These are phyloP conservation scores for Spongiforma sp. DNA, from an alignment of 1,284 basidiomycete species.

Conservation along the genomic window DNA sequence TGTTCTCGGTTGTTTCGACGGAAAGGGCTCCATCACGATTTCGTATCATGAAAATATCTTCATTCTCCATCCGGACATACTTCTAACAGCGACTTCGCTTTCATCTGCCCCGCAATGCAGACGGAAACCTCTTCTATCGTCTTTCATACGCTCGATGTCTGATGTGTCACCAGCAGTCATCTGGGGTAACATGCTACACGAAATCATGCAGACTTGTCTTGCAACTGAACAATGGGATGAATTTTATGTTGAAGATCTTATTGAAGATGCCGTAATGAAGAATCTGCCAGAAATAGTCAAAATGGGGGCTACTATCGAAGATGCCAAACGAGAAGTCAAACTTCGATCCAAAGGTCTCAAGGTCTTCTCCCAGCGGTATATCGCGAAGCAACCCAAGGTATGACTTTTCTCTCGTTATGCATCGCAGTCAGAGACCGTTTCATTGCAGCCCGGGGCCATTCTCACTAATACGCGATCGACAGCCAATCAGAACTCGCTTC, in stretches of 20 bases:
- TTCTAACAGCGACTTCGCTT: slow-evolving; percentile 88
- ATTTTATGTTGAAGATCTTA: slow-evolving; percentile 56
- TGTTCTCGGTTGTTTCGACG: slow-evolving; percentile 65
- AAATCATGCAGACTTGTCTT: slow-evolving; percentile 85
- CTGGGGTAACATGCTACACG: slow-evolving; percentile 92
- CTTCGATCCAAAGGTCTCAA: slow-evolving; percentile 67
- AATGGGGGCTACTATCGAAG: slow-evolving; percentile 63
- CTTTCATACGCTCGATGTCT: slow-evolving; percentile 59
- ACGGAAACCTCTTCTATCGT: slow-evolving; percentile 80
- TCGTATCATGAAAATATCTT: slow-evolving; percentile 65
- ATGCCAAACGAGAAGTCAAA: slow-evolving; percentile 67
- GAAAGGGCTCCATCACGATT: slow-evolving; percentile 55
- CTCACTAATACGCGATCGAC: slow-evolving; percentile 67
- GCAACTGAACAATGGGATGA: slow-evolving; percentile 64
- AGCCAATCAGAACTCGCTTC: slow-evolving; percentile 52
- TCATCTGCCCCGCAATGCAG: slow-evolving; percentile 83
- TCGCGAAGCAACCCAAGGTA: slow-evolving; percentile 66
- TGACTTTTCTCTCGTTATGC: slow-evolving; percentile 7
- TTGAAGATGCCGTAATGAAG: slow-evolving; percentile 57
- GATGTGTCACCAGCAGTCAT: slow-evolving; percentile 71
- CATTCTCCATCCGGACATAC: slow-evolving; percentile 88
- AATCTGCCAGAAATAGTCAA: slow-evolving; percentile 65
- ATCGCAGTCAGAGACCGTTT: neutral
- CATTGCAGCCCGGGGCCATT: slow-evolving; percentile 59
- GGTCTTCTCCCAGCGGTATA: slow-evolving; percentile 68